Evolutionary conservation across 495 filamentous ascomycete genomes (phyloP).

Genomic region (Podospora sp.): DNA sequence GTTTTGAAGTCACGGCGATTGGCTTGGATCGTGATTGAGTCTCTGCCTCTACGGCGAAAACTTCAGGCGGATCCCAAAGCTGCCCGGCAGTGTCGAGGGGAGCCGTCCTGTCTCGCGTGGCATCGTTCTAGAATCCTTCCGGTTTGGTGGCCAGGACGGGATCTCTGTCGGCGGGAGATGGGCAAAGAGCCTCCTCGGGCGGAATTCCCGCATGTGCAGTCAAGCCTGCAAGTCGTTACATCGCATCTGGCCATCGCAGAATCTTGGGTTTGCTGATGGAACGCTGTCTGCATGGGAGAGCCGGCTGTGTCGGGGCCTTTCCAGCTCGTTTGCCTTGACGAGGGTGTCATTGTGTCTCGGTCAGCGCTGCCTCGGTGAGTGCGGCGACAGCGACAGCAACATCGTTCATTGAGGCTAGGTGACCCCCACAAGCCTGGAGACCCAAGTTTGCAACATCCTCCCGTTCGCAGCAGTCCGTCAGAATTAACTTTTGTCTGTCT

Average conservation of each 20-base stretch:
- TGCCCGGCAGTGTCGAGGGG: slow-evolving; percentile 2
- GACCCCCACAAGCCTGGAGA: not conserved
- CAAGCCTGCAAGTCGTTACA: slow-evolving; percentile 32
- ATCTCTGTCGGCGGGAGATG: slow-evolving; percentile 10
- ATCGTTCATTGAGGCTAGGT: not conserved
- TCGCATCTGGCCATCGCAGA: slow-evolving; percentile 38
- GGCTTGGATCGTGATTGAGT: slow-evolving; percentile 3
- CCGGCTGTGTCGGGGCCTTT: not conserved
- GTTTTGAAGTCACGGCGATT: slow-evolving; percentile 3
- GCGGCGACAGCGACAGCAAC: too few relatives aligned
- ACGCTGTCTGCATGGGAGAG: slow-evolving; percentile 23
- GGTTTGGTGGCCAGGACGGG: slow-evolving; percentile 9
- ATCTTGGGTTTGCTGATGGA: slow-evolving; percentile 34
- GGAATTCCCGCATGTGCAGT: slow-evolving; percentile 25
- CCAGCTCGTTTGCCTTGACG: not conserved
- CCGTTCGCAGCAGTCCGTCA: not conserved
- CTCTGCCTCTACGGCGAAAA: not conserved
- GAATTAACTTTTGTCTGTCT: not conserved
- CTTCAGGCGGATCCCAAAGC: slow-evolving; percentile 10
- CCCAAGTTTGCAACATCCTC: not conserved
- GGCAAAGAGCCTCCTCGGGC: slow-evolving; percentile 20
- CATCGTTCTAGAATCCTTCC: slow-evolving; percentile 29
- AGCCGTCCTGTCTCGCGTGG: not conserved
- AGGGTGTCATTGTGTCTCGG: slow-evolving; percentile 12
- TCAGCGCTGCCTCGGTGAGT: not conserved